Conservation (phyloP, 495 filamentous ascomycete species). For the Penicillium canescens region DNA sequence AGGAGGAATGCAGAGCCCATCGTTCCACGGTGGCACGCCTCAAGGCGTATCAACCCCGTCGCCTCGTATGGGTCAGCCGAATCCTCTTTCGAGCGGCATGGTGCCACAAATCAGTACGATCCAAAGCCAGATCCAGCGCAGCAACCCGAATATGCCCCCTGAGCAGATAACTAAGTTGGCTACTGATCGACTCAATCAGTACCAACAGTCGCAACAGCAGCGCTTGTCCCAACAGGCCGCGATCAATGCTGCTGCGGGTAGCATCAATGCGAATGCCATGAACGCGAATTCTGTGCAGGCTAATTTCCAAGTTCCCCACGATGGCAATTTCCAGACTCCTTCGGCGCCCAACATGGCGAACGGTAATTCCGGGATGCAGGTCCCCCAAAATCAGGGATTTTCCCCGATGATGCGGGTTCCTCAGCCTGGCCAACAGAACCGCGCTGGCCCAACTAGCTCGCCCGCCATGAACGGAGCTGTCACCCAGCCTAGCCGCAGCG, state of each 20-base stretch:
- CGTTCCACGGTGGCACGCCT: slow-evolving; percentile 43
- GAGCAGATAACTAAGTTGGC: slow-evolving; percentile 63
- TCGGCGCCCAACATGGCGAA: slow-evolving; percentile 32
- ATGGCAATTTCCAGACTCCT: slow-evolving; percentile 39
- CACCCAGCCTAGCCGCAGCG: slow-evolving; percentile 45
- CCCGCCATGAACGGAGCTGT: slow-evolving; percentile 43
- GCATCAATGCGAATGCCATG: slow-evolving; percentile 22
- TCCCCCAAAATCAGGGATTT: slow-evolving; percentile 63
- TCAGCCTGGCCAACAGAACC: slow-evolving; percentile 51
- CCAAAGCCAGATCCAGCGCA: slow-evolving; percentile 50
- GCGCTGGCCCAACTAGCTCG: slow-evolving; percentile 39
- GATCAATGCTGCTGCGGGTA: slow-evolving; percentile 67
- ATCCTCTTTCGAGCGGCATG: slow-evolving; percentile 53
- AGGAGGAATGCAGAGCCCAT: slow-evolving; percentile 50
- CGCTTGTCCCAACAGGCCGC: slow-evolving; percentile 56
- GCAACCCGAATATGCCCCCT: slow-evolving; percentile 54
- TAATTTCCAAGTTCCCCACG: slow-evolving; percentile 45
- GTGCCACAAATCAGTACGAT: slow-evolving; percentile 54
- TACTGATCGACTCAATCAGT: slow-evolving; percentile 56
- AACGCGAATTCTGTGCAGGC: slow-evolving; percentile 28
- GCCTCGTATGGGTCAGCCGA: slow-evolving; percentile 52
- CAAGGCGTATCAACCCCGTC: slow-evolving; percentile 51
- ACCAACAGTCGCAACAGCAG: slow-evolving; percentile 56
- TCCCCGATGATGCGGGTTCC: slow-evolving; percentile 73
- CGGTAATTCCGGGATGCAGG: slow-evolving; percentile 41